Evolutionary conservation across 208 protist species (phyloP), one percentile per base, ranked within the genome.

Genomic region (Tetramitus jugosus): DNA sequence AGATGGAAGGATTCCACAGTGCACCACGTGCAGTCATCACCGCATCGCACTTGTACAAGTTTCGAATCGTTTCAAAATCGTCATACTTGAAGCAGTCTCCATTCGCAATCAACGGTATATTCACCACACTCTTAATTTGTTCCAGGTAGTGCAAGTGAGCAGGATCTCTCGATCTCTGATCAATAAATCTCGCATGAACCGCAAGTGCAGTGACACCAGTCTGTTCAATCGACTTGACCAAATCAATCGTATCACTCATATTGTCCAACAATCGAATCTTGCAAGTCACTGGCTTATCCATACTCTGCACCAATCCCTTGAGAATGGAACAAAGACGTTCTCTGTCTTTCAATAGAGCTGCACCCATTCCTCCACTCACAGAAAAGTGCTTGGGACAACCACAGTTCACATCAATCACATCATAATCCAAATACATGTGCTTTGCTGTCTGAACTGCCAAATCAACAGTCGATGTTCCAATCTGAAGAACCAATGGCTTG

Each of bases 381-480:
- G 94, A 98, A 80, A 98, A 99, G 71, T 90, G 87, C 79, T 97
- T 97, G 0, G 97, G 97, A 79, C 97, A 99, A 49, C 97, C 96
- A 17, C 14, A n/a, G 85, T 99, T 99, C 39, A 99, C 79, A 88
- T 99, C 97, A 20, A 99, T 87, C 26, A 88, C 97, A 75, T 94
- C 89, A 29, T 98, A 88, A 80, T 98, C 95, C 14, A 86, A 81
- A n/a, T 82, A 82, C 68, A 93, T 91, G 14, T 91, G 77, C 62
- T 88, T 71, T 13, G 93, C 95, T 3, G 94, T 93, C 17, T 82
- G 76, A 1, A 94, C 85, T n/a, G 91, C 95, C 17, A 88, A 75
- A 0, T 45, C 83, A 10, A 89, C 68, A 71, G 88, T 82, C 8
- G 87, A 80, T 26, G 93, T 93, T 17, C 96, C 96, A 4, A 98